Conservation (phyloP, 1,284 basidiomycete species). For the Rhodotorula sp. region DNA sequence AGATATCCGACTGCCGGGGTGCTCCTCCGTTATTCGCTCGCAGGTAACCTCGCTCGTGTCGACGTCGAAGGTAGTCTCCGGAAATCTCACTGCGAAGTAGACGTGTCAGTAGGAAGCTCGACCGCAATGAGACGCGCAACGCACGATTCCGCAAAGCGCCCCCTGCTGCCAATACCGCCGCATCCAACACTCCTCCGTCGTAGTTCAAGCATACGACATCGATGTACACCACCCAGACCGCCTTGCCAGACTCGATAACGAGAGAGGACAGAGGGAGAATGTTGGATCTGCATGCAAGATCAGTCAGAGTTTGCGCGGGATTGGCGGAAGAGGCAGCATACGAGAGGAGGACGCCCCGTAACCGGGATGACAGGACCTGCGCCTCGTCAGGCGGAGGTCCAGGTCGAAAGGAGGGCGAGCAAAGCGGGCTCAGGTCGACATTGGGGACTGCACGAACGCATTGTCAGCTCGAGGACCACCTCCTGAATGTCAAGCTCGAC, state of each 20-base stretch:
- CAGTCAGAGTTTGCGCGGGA: not conserved
- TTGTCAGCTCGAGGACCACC: not conserved
- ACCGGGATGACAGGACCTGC: conserved; percentile 75
- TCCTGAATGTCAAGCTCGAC: conserved; percentile 35
- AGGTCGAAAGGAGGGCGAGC: conserved; percentile 87
- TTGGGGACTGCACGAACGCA: conserved; percentile 64
- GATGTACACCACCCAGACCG: conserved; percentile 88
- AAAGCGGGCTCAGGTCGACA: conserved; percentile 86
- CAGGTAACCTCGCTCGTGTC: conserved; percentile 22
- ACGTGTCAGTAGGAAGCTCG: no score
- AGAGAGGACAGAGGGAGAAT: conserved; percentile 66
- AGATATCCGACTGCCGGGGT: conserved; percentile 14
- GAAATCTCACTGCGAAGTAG: conserved; percentile 21
- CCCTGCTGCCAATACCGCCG: conserved; percentile 79
- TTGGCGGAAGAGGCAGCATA: conserved; percentile 47
- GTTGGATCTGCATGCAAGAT: conserved; percentile 57
- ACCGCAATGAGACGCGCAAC: no score
- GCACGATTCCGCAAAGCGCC: conserved; percentile 79
- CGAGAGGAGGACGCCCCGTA: conserved; percentile 73
- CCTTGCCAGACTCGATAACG: conserved; percentile 73
- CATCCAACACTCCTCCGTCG: conserved; percentile 93
- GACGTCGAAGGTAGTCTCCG: conserved; percentile 23
- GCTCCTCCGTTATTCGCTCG: conserved; percentile 13
- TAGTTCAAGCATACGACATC: conserved; percentile 95
- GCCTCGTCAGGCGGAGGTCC: conserved; percentile 91